A percentile compares a stretch with the other conserved stretches of the same genome.
These are phyloP conservation scores for Canariomyces notabilis DNA, from an alignment of 2,329 filamentous ascomycete genomes.

Conservation along the genomic window DNA sequence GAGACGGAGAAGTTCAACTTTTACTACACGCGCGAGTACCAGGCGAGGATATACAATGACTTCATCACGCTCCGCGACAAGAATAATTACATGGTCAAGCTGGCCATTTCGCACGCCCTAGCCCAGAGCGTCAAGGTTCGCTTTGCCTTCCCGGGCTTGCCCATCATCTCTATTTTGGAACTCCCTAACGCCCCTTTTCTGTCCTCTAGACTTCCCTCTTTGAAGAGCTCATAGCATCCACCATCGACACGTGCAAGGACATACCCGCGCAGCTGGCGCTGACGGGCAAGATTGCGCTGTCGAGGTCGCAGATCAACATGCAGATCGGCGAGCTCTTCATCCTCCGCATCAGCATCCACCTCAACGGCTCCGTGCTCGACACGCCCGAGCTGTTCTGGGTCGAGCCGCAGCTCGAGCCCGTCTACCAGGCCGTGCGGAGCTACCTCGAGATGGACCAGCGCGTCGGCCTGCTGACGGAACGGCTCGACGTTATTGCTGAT, in stretches of 20 bases:
- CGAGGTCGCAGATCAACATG: slow-evolving; percentile 93
- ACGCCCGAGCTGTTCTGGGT: slow-evolving; percentile 98
- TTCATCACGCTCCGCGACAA: slow-evolving; percentile 95
- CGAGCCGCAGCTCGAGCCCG: slow-evolving; percentile 90
- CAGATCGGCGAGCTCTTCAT: slow-evolving; percentile 99
- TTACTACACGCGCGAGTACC: slow-evolving; percentile 97
- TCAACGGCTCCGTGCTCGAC: slow-evolving; percentile 94
- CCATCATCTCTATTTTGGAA: slow-evolving; percentile 13
- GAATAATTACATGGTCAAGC: slow-evolving; percentile 95
- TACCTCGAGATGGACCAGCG: slow-evolving; percentile 98
- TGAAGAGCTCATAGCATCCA: slow-evolving; percentile 90
- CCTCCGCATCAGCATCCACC: slow-evolving; percentile 92
- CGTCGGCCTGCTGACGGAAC: slow-evolving; percentile 80
- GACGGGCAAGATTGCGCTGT: slow-evolving; percentile 87
- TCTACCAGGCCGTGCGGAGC: slow-evolving; percentile 90
- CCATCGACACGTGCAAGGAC: slow-evolving; percentile 87
- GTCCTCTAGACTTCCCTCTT: slow-evolving; percentile 76
- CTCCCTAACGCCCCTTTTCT: slow-evolving; percentile 7
- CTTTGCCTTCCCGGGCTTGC: background rate
- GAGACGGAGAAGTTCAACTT: slow-evolving; percentile 99
- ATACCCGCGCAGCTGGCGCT: slow-evolving; percentile 88
- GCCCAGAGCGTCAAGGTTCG: slow-evolving; percentile 87
- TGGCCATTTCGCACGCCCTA: slow-evolving; percentile 91
- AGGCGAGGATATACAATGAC: slow-evolving; percentile 98
- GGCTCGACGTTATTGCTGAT: slow-evolving; percentile 89